These are phyloP conservation scores for Aspergillus brunneoviolaceus DNA, from an alignment of 2,329 filamentous ascomycete genomes.

Conservation along the genomic window DNA sequence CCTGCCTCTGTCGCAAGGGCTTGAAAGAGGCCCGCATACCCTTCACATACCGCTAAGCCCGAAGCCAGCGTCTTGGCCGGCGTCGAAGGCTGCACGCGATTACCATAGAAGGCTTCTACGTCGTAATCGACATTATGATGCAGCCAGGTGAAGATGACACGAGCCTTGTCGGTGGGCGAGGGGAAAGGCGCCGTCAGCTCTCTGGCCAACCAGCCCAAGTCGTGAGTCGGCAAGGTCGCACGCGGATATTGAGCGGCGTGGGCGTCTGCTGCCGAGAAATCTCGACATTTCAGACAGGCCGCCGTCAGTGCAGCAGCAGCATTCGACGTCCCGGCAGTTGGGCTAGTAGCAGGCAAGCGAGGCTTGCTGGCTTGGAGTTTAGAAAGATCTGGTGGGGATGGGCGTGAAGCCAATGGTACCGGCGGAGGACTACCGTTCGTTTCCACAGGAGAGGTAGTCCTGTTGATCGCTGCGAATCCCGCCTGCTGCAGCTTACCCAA, in stretches of 20 bases:
- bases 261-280: conserved; percentile 78
- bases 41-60: conserved; percentile 86
- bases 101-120: conserved; percentile 72
- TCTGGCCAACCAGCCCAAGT: conserved; percentile 71
- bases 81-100: conserved; percentile 64
- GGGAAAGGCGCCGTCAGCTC: conserved; percentile 76
- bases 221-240: conserved; percentile 65
- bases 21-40: conserved; percentile 81
- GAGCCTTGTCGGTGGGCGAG: conserved; percentile 84
- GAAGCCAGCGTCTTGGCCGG: conserved; percentile 71
- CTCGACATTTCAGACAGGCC: conserved; percentile 77
- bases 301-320: conserved; percentile 19
- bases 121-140: conserved; percentile 94
- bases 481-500: conserved; percentile 42
- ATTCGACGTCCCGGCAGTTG: conserved; percentile 18
- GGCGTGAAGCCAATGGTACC: conserved; percentile 55
- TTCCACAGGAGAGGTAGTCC: conserved; percentile 22
- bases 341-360: conserved; percentile 25
- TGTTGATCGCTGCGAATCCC: conserved; percentile 51
- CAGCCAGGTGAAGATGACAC: conserved; percentile 91
- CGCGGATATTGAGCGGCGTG: conserved; percentile 77
- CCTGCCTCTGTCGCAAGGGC: conserved; percentile 77
- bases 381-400: conserved; percentile 49
- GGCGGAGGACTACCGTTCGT: conserved; percentile 44
- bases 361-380: conserved; percentile 57